Base-by-base conservation (phyloP, 2,329 filamentous ascomycete genomes). In the Zopfia rhizophila region DNA sequence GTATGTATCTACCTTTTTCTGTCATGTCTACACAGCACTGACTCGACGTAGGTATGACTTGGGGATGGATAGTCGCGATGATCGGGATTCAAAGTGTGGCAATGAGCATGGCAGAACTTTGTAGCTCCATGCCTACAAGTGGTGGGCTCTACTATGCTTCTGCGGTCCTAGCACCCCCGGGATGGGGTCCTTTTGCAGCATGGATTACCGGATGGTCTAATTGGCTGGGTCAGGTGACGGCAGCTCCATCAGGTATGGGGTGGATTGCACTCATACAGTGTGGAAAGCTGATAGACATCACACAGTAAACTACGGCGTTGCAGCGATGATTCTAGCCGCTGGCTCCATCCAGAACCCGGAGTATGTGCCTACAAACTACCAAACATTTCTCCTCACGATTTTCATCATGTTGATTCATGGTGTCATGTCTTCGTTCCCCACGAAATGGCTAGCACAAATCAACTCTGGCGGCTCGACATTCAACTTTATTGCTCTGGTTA, bases 31-130 rank as follows among this genome's bases (percentile, higher is more conserved):
- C 21, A 19, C 3, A 23, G 23, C 23, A 17, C 48, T 61, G 24
- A 57, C 43, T 25, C 28, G 21, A 29, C 6, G n/a, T 76, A 47
- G 84, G 85, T 17, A 88, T 89, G 85, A 85, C 85, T 2, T 90
- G 87, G 87, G 88, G 87, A 4, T 91, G 88, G 87, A 72, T 90
- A 19, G 76, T 90, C 32, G 86, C 86, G 36, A 88, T 89, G 81
- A 56, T 86, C 4, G 89, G 89, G 28, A 88, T 90, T 27, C 82
- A 89, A 63, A 85, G 82, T 66, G 82, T 90, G 44, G 87, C 87
- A 7, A 79, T 84, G 70, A 81, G 66, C 18, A 79, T 77, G 78
- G 87, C 87, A 2, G 87, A 90, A 69, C 74, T 90, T 13, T 89
- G 87, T 59, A 87, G 83, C 3, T 84, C 83, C 31, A 89, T 90